phyloP scores from a whole-genome alignment of 306 rosid genomes.

The Malus fusca region DNA sequence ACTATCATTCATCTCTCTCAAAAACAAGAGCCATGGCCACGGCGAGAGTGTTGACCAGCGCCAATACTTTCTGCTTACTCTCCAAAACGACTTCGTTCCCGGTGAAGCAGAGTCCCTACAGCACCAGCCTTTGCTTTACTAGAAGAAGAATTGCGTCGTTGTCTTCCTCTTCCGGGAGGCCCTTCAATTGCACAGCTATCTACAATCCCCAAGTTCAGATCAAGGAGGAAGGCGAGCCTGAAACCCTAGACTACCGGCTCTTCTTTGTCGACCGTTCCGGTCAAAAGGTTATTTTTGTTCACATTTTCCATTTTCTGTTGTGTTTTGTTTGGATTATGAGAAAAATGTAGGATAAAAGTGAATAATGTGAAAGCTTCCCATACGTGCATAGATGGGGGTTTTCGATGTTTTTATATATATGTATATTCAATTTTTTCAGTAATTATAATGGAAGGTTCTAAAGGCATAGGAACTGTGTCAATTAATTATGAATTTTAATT shows the following conservation, averaged over 20 bases:
- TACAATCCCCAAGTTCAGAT: constrained; percentile 55
- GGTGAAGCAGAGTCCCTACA: too few relatives aligned
- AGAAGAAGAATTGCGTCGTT: neutral
- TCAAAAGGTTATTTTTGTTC: constrained; percentile 39
- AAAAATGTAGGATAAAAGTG: neutral
- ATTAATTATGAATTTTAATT: neutral
- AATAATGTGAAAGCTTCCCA: neutral
- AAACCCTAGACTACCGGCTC: constrained; percentile 73
- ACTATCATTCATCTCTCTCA: too few relatives aligned
- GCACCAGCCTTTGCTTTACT: too few relatives aligned
- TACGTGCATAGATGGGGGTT: neutral
- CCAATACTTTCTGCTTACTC: too few relatives aligned
- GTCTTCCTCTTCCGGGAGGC: constrained; percentile 28
- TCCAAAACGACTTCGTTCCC: too few relatives aligned
- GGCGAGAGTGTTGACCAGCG: constrained; percentile 58
- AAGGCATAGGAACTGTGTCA: neutral
- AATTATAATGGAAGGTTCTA: too few relatives aligned
- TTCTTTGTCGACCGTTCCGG: constrained; percentile 64
- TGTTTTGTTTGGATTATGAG: neutral
- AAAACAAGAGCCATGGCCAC: constrained; percentile 50
- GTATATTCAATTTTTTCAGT: too few relatives aligned
- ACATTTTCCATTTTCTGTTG: neutral
- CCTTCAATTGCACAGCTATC: constrained; percentile 61
- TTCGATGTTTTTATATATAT: too few relatives aligned
- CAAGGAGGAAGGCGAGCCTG: constrained; percentile 72